phyloP scores from a whole-genome alignment of 352 stramenopile genomes.

The Phytophthora citricola region DNA sequence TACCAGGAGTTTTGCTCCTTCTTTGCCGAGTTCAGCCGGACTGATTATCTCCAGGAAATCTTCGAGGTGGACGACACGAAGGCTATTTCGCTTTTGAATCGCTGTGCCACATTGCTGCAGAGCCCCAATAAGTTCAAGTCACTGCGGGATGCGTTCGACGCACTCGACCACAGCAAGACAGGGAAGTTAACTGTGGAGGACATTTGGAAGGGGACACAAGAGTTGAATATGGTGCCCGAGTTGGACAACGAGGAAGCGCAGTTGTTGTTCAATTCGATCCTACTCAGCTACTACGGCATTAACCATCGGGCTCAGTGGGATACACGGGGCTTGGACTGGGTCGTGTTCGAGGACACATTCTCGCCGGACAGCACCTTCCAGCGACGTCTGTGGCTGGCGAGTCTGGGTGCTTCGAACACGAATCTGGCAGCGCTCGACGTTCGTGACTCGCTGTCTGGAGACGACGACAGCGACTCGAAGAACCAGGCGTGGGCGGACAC shows the following conservation, averaged over 20 bases:
- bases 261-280: slow-evolving; percentile 67
- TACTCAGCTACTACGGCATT: slow-evolving; percentile 72
- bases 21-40: slow-evolving; percentile 83
- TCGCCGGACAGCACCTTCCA: slow-evolving; percentile 73
- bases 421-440: slow-evolving; percentile 46
- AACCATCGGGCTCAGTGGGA: slow-evolving; percentile 49
- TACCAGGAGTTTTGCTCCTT: slow-evolving; percentile 91
- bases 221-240: slow-evolving; percentile 55
- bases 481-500: slow-evolving; percentile 67
- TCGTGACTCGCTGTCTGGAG: slow-evolving; percentile 27
- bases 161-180: slow-evolving; percentile 54
- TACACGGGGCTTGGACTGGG: slow-evolving; percentile 60
- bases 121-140: slow-evolving; percentile 51
- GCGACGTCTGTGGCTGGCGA: slow-evolving; percentile 66
- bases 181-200: slow-evolving; percentile 55
- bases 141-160: slow-evolving; percentile 61
- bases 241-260: slow-evolving; percentile 57
- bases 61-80: slow-evolving; percentile 82
- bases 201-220: slow-evolving; percentile 57
- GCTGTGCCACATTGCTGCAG: slow-evolving; percentile 60
- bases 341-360: slow-evolving; percentile 84
- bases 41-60: slow-evolving; percentile 75
- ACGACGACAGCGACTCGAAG: slow-evolving; percentile 50
- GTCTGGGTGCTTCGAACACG: slow-evolving; percentile 58
- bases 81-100: slow-evolving; percentile 74